Evolutionary conservation across 2,329 filamentous ascomycete genomes (phyloP).

Genomic region (Diaporthe australafricana): DNA sequence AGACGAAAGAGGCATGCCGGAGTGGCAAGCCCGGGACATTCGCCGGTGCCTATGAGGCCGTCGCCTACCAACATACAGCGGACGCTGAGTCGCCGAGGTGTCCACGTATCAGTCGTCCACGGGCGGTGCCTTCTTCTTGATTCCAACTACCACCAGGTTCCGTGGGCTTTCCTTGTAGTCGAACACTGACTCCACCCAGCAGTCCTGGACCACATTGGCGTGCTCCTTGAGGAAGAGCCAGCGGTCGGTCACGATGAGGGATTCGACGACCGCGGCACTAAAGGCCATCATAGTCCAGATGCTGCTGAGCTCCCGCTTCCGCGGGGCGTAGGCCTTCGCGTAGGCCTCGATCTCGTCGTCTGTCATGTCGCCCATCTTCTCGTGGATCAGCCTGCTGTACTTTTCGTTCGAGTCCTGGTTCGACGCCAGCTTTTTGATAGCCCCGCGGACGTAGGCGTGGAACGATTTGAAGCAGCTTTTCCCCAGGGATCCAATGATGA

Average conservation of each 20-base stretch:
- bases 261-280: constrained; percentile 89
- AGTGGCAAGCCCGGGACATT: not conserved
- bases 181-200: constrained; percentile 95
- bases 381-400: constrained; percentile 69
- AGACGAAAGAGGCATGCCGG: constrained; percentile 16
- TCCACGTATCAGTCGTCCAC: not conserved
- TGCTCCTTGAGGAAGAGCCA: constrained; percentile 91
- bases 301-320: constrained; percentile 85
- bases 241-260: constrained; percentile 88
- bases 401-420: constrained; percentile 65
- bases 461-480: constrained; percentile 85
- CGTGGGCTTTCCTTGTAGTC: constrained; percentile 87
- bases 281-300: constrained; percentile 98
- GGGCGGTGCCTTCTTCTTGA: constrained; percentile 65
- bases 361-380: constrained; percentile 75
- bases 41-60: not conserved
- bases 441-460: constrained; percentile 81
- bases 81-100: not conserved
- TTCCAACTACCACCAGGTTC: constrained; percentile 92
- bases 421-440: constrained; percentile 78
- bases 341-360: constrained; percentile 83
- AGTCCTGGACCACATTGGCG: constrained; percentile 72
- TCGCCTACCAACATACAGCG: not conserved
- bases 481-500: constrained; percentile 87
- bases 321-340: constrained; percentile 69